Base-by-base conservation (phyloP, 345 rosid species). In the Aquilaria yunnanensis region DNA sequence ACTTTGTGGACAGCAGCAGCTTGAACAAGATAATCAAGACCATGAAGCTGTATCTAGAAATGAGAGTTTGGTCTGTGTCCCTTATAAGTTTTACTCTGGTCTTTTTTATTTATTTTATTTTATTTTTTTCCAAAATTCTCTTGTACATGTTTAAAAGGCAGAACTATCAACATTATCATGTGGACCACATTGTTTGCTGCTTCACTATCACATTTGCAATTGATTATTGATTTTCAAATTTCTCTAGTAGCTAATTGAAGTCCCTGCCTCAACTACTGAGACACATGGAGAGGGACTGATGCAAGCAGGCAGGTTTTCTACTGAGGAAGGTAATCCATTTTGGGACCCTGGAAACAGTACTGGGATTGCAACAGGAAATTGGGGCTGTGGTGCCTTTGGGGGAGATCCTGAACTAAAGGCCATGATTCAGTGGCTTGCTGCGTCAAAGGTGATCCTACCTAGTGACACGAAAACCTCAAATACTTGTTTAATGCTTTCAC, bases 361-460 rank as follows among this genome's bases (percentile, higher is more conserved):
- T 46, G 91, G 95, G 65, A 77, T 94, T 56, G 99, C 78, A 11
- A 90, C 96, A 0, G 99, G 99, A 54, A 94, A 90, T 73, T 90
- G 99, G 97, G 97, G 99, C 13, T 90, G 97, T 73, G 99, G 99
- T 66, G 96, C 78, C 66, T 93, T 90, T 81, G 95, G 99, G 56
- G 99, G 97, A 69, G 99, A 93, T 73, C 93, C 96, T 48, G 85
- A 88, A 70, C 62, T 94, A 13, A 94, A 94, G 84, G 57, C 88
- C 71, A 74, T 85, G 54, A 80, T 86, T 70, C 99, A 94, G 71
- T 94, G 99, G 99, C 90, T 94, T 69, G 96, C 97, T 68, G 93
- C 96, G 68, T 90, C 99, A 43, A 96, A 90, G 97, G 97, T 88
- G 61, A 54, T 51, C 10, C 3, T 56, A 67, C 66, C 23, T 23